Conservation (phyloP, 148 eudicot species). For the Polygonum maritimum region DNA sequence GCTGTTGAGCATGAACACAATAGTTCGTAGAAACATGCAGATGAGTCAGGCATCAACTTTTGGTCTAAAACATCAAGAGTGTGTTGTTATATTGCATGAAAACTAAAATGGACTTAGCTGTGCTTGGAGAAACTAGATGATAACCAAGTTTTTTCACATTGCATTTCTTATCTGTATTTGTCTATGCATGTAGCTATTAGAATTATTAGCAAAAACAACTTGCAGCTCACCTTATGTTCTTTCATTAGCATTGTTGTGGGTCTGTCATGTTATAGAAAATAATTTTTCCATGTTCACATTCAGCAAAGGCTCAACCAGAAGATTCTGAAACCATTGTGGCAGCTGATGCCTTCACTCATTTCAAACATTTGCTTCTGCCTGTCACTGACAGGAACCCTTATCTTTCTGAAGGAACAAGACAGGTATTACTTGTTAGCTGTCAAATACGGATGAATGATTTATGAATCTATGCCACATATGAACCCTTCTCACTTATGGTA, state of each 20-base stretch:
- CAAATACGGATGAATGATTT: background rate
- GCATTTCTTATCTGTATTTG: too few species aligned
- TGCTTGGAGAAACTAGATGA: background rate
- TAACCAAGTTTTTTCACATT: background rate
- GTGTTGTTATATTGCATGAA: background rate
- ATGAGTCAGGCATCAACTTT: background rate
- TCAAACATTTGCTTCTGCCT: constrained; percentile 92
- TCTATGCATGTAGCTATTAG: too few species aligned
- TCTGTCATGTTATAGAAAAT: background rate
- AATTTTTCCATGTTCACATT: constrained; percentile 10
- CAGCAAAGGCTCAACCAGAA: constrained; percentile 56
- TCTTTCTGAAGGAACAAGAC: constrained; percentile 93
- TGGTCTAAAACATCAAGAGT: background rate
- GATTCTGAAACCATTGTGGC: constrained; percentile 56
- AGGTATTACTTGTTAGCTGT: constrained; percentile 35
- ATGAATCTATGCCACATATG: background rate
- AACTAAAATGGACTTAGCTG: background rate
- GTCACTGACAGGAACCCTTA: constrained; percentile 82
- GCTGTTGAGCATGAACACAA: too few species aligned
- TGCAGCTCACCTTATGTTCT: background rate
- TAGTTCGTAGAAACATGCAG: background rate
- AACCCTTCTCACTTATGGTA: background rate
- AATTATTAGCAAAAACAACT: background rate
- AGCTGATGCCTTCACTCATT: constrained; percentile 63
- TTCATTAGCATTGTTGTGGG: background rate